phyloP scores from a whole-genome alignment of 257 asterid species.

The Pogostemon cablin region DNA sequence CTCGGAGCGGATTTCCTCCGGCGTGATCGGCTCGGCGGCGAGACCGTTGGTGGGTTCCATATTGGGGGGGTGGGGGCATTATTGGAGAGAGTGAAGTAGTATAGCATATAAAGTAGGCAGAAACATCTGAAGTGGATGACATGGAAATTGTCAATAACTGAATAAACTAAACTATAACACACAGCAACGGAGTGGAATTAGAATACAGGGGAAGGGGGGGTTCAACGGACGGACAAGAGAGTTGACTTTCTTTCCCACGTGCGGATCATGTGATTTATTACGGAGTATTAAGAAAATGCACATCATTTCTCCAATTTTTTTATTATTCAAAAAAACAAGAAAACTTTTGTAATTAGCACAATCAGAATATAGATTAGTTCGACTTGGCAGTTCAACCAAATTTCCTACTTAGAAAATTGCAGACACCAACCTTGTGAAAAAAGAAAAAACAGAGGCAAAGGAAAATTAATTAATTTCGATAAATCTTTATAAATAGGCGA shows the following conservation, averaged over 20 bases:
- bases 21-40: slow-evolving; percentile 33
- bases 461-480: no score
- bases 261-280: neutral
- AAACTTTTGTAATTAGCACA: no score
- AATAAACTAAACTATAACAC: neutral
- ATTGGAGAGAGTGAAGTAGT: neutral
- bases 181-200: neutral
- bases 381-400: no score
- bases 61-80: slow-evolving; percentile 1
- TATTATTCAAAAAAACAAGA: no score
- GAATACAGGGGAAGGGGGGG: neutral
- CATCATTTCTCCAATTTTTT: no score
- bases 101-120: neutral
- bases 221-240: neutral
- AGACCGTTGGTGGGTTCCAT: slow-evolving; percentile 34
- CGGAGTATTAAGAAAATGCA: neutral
- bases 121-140: slow-evolving; percentile 7
- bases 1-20: slow-evolving; percentile 53
- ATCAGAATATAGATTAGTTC: no score
- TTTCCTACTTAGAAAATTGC: no score
- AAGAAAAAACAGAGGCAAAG: no score
- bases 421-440: no score
- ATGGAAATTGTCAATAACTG: neutral
- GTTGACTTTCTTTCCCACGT: slow-evolving; percentile 12
- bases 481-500: no score